Percentiles rank a stretch among this genome's conserved stretches.
phyloP scores from a whole-genome alignment of 371 early-diverging fungal species.

The Haplosporangium sp. region DNA sequence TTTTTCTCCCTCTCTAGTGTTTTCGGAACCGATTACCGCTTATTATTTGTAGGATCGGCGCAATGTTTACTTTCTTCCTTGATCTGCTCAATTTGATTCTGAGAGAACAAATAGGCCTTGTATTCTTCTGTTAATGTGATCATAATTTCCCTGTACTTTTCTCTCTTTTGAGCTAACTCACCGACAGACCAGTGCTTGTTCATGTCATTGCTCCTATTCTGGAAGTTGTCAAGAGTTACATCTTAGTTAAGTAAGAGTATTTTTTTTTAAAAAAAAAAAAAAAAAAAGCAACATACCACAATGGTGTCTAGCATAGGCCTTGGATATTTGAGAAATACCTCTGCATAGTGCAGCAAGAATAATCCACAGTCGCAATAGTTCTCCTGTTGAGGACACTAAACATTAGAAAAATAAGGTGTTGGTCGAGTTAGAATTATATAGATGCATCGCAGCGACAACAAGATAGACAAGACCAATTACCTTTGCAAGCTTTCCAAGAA shows the following conservation, averaged over 20 bases:
- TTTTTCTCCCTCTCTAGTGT: not conserved
- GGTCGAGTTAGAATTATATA: not conserved
- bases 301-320: slow-evolving; percentile 39
- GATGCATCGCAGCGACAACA: not conserved
- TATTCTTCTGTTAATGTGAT: slow-evolving; percentile 28
- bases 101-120: slow-evolving; percentile 13
- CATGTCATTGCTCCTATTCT: slow-evolving; percentile 20
- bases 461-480: slow-evolving; percentile 6
- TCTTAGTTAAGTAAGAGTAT: no score
- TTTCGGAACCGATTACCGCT: not conserved
- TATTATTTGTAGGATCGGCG: not conserved
- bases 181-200: slow-evolving; percentile 24
- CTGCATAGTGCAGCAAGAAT: slow-evolving; percentile 67
- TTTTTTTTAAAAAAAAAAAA: no score
- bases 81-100: slow-evolving; percentile 11
- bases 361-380: slow-evolving; percentile 78
- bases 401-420: not conserved
- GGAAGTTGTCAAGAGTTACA: no score
- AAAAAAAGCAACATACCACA: slow-evolving; percentile 42
- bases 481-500: slow-evolving; percentile 55
- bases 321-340: slow-evolving; percentile 60
- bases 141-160: slow-evolving; percentile 34
- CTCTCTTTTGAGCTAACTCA: slow-evolving; percentile 23
- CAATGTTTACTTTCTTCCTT: slow-evolving; percentile 2
- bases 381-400: slow-evolving; percentile 61